These are phyloP conservation scores for Ricinus communis DNA, from an alignment of 345 rosid genomes.

Conservation along the genomic window DNA sequence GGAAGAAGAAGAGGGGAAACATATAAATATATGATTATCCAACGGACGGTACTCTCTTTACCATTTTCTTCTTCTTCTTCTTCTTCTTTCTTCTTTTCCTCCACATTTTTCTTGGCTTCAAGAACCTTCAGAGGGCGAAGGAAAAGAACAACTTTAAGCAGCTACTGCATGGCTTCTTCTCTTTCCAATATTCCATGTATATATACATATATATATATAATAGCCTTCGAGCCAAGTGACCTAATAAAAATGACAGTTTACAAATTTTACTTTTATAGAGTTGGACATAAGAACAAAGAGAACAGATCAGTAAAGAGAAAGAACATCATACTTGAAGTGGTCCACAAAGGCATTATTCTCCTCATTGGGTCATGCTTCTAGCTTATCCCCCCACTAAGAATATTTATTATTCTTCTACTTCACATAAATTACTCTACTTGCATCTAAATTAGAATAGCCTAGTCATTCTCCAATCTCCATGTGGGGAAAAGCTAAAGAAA, in stretches of 20 bases:
- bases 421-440: not conserved
- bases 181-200: not conserved
- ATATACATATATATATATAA: not conserved
- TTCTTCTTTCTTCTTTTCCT: slow-evolving; percentile 15
- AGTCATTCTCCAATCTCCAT: slow-evolving; percentile 13
- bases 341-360: slow-evolving; percentile 7
- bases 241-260: not conserved
- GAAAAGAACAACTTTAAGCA: too few relatives aligned
- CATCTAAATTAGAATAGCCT: not conserved
- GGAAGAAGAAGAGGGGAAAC: not conserved
- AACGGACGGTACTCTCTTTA: not conserved
- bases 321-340: not conserved
- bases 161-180: not conserved
- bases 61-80: slow-evolving; percentile 15
- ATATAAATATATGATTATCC: not conserved
- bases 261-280: too few relatives aligned
- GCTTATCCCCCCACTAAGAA: slow-evolving; percentile 14
- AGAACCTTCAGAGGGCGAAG: not conserved
- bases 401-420: slow-evolving; percentile 7
- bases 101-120: slow-evolving; percentile 6
- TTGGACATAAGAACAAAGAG: slow-evolving; percentile 5
- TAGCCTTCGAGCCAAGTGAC: not conserved
- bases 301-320: not conserved
- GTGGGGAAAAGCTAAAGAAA: slow-evolving; percentile 9
- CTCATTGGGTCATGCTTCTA: slow-evolving; percentile 13